Evolutionary conservation across 345 rosid genomes (phyloP), one percentile per base, ranked within the genome.

Genomic region (Durio zibethinus): DNA sequence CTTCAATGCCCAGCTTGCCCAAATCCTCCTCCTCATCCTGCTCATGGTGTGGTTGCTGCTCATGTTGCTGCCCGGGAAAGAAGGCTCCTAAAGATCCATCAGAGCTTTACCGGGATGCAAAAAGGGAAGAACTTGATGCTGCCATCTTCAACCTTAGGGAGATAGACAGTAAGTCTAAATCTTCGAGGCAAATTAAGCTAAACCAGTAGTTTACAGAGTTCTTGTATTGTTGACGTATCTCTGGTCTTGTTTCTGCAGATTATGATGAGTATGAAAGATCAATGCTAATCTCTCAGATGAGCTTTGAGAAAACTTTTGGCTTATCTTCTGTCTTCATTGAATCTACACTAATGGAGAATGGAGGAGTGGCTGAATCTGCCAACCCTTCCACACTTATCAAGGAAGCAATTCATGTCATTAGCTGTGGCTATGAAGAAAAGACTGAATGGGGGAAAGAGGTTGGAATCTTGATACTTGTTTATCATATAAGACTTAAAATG

Each of bases 361-460:
- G 99, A 4, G 99, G 99, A 60, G 92, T 92, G 48, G 90, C 99
- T 31, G 99, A 93, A 48, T 92, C 99, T 52, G 94, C 76, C 61
- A 89, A 93, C 83, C 88, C 98, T 0, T 86, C 97, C 54, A 90
- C 87, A 16, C 89, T 93, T 29, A 93, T 96, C 86, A 91, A 87
- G 82, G 99, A 96, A 90, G 99, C 99, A 70, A 96, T 96, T 77
- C 99, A 93, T 79, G 99, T 93, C 80, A 96, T 96, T 75, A 84
- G 98, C 81, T 93, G 98, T 29, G 90, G 99, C 70, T 93, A 93
- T 12, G 99, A 96, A 87, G 99, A 93, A 82, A 96, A 96, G 83
- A 90, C 95, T 5, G 93, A 85, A 77, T 96, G 99, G 98, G 98
- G 99, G 74, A 96, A 93, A 93, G 99, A 96, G 96, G 98, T 95